Percentiles rank a stretch among this genome's conserved stretches.
Evolutionary conservation across 2,329 filamentous ascomycete genomes (phyloP).

Genomic region (Allantophomopsis cytisporea): DNA sequence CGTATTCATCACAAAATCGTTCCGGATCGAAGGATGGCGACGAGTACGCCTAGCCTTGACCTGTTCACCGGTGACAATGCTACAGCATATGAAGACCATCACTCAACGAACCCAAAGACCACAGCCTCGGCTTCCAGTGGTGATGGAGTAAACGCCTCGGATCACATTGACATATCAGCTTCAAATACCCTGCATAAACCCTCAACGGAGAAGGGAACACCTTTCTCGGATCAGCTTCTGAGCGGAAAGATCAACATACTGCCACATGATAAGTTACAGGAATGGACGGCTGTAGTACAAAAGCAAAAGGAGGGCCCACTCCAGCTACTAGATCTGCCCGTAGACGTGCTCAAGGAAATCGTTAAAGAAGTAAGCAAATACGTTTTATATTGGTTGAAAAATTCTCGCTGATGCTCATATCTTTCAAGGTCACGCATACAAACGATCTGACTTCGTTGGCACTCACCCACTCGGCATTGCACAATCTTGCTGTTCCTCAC

Average conservation of each 20-base stretch:
- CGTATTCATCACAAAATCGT: too few relatives aligned
- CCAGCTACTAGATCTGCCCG: constrained; percentile 58
- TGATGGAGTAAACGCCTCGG: too few relatives aligned
- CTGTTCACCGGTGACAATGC: too few relatives aligned
- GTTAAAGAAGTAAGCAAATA: constrained; percentile 52
- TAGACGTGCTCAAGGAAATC: constrained; percentile 67
- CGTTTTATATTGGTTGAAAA: background rate
- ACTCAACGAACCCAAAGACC: too few relatives aligned
- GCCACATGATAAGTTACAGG: constrained; percentile 46
- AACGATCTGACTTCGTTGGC: constrained; percentile 72
- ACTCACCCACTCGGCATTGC: constrained; percentile 64
- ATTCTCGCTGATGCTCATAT: constrained; percentile 1
- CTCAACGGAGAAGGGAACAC: too few relatives aligned
- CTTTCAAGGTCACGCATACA: constrained; percentile 55
- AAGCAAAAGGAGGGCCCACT: constrained; percentile 38
- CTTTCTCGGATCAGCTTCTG: too few relatives aligned
- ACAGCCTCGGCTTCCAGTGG: too few relatives aligned
- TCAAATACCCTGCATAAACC: too few relatives aligned
- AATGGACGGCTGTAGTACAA: constrained; percentile 50
- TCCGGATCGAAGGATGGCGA: too few relatives aligned
- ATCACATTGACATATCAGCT: too few relatives aligned
- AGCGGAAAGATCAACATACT: constrained; percentile 23
- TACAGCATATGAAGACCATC: too few relatives aligned
- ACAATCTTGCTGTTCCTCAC: constrained; percentile 60
- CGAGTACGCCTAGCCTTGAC: too few relatives aligned